Evolutionary conservation across 2,329 filamentous ascomycete species (phyloP).

Genomic region (Arthroderma sp.): DNA sequence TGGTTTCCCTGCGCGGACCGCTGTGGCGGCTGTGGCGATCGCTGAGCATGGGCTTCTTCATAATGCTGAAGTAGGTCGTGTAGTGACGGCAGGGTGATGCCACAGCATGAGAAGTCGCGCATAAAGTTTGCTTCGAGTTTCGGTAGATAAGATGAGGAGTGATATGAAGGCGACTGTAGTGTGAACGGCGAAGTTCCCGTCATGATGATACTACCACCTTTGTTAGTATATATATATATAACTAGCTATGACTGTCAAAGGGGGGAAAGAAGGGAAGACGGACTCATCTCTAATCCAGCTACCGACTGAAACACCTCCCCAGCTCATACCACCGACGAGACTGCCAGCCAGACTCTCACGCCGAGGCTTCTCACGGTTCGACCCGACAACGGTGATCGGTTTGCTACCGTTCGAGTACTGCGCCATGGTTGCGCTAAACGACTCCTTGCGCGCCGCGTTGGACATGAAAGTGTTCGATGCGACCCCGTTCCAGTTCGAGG

Average conservation of each 20-base stretch:
- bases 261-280: slow-evolving; percentile 35
- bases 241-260: neutral
- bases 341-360: slow-evolving; percentile 51
- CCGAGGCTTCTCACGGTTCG: slow-evolving; percentile 39
- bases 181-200: slow-evolving; percentile 87
- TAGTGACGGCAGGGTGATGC: slow-evolving; percentile 73
- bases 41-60: slow-evolving; percentile 80
- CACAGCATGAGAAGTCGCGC: slow-evolving; percentile 93
- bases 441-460: slow-evolving; percentile 41
- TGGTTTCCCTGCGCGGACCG: slow-evolving; percentile 36
- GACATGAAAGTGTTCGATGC: slow-evolving; percentile 29
- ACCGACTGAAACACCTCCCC: slow-evolving; percentile 89
- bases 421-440: slow-evolving; percentile 38
- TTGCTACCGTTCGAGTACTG: slow-evolving; percentile 48
- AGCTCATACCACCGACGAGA: slow-evolving; percentile 73
- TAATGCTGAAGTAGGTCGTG: slow-evolving; percentile 95
- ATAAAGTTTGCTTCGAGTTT: slow-evolving; percentile 97
- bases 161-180: slow-evolving; percentile 84
- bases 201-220: slow-evolving; percentile 78
- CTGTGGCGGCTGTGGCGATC: slow-evolving; percentile 40
- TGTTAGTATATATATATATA: neutral
- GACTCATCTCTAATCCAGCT: slow-evolving; percentile 98
- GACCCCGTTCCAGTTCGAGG: slow-evolving; percentile 34
- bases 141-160: slow-evolving; percentile 90
- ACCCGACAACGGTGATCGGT: slow-evolving; percentile 47